Evolutionary conservation across 306 rosid species (phyloP).

Genomic region (Vigna trinervia): DNA sequence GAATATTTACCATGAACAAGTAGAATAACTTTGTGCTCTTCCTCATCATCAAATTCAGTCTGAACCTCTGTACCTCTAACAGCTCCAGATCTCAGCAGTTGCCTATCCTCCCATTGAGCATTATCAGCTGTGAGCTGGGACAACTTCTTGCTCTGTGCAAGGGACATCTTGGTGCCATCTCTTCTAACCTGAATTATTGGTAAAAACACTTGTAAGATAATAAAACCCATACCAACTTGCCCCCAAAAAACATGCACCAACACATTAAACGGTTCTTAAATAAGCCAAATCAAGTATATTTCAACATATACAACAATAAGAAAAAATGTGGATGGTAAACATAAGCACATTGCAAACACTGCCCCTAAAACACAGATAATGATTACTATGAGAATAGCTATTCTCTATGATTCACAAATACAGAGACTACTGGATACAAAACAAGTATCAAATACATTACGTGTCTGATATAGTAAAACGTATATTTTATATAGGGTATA

Average conservation of each 20-base stretch:
- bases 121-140: slow-evolving; percentile 97
- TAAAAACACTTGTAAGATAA: slow-evolving; percentile 37
- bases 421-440: background rate
- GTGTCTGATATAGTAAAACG: background rate
- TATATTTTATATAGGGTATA: background rate
- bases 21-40: slow-evolving; percentile 93
- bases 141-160: slow-evolving; percentile 90
- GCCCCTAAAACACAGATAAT: slow-evolving; percentile 14
- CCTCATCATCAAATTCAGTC: slow-evolving; percentile 98
- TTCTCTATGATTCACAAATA: background rate
- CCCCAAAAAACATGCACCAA: slow-evolving; percentile 15
- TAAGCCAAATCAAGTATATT: slow-evolving; percentile 17
- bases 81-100: slow-evolving; percentile 95
- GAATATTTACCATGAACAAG: slow-evolving; percentile 86
- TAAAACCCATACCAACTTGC: slow-evolving; percentile 21
- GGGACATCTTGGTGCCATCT: slow-evolving; percentile 98
- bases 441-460: no score
- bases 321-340: slow-evolving; percentile 5
- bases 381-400: background rate
- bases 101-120: slow-evolving; percentile 99
- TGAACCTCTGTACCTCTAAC: slow-evolving; percentile 99
- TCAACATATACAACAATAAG: slow-evolving; percentile 21
- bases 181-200: slow-evolving; percentile 66
- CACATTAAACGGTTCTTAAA: slow-evolving; percentile 8
- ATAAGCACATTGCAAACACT: background rate